A percentile compares a stretch with the other conserved stretches of the same genome.
phyloP scores from a whole-genome alignment of 129 eudicot species.

The Ambrosia artemisiifolia region DNA sequence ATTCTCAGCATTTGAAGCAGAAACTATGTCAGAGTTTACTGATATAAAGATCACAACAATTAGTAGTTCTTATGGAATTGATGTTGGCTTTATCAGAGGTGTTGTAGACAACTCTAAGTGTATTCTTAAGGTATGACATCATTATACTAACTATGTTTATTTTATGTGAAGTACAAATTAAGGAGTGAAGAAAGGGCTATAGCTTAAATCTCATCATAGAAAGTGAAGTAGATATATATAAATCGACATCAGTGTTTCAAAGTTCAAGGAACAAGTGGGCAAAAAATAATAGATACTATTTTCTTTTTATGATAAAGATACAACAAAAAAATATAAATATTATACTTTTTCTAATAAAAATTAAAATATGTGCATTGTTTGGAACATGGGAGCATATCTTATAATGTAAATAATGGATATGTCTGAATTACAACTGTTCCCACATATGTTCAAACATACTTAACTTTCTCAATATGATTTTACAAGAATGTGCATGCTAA shows the following conservation, averaged over 20 bases:
- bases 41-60: constrained; percentile 63
- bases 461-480: no score
- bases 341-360: background rate
- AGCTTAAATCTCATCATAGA: no score
- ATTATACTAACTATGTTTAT: no score
- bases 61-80: constrained; percentile 48
- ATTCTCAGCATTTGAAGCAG: constrained; percentile 74
- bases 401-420: background rate
- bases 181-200: no score
- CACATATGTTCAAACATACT: background rate
- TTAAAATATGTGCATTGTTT: background rate
- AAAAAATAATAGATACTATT: background rate
- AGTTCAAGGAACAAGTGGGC: background rate
- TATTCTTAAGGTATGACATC: constrained; percentile 58
- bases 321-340: background rate
- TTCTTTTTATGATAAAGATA: background rate
- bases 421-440: background rate
- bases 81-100: constrained; percentile 67
- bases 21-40: constrained; percentile 57
- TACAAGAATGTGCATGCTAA: no score
- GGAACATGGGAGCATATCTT: background rate
- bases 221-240: no score
- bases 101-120: constrained; percentile 76
- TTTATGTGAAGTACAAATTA: background rate
- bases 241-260: no score